A percentile compares a stretch with the other conserved stretches of the same genome.
Conservation (phyloP, 2,329 filamentous ascomycete genomes). For the Diaporthe sp. region DNA sequence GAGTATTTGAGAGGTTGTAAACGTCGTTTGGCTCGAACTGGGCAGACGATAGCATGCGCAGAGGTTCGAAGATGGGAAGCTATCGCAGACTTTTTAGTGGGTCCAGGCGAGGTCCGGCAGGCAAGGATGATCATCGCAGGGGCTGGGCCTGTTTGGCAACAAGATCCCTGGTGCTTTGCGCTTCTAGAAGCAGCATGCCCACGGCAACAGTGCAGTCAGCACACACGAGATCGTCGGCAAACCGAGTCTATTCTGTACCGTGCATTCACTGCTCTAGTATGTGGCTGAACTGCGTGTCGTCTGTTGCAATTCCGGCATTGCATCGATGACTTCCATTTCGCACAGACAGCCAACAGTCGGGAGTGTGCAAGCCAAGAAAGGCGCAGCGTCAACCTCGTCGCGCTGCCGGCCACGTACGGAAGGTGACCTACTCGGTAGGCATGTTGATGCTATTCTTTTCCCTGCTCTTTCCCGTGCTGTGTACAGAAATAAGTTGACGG, state of each 20-base stretch:
- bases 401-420: background rate
- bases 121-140: constrained; percentile 14
- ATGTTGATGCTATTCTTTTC: no score
- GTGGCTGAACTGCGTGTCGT: background rate
- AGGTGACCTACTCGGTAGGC: background rate
- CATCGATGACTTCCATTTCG: background rate
- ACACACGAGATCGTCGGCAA: background rate
- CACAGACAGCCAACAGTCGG: no score
- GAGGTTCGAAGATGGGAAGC: background rate
- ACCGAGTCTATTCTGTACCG: background rate
- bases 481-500: constrained; percentile 18
- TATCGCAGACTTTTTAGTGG: constrained; percentile 36
- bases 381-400: background rate
- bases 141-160: background rate
- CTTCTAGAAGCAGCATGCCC: background rate
- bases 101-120: constrained; percentile 2
- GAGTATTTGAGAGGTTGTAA: background rate
- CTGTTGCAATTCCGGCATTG: background rate
- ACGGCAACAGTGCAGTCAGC: background rate
- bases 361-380: background rate
- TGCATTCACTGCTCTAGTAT: background rate
- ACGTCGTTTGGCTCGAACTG: background rate
- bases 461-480: background rate
- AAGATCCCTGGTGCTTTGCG: background rate
- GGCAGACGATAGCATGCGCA: background rate